Percentiles rank a stretch among this genome's conserved stretches.
Conservation (phyloP, 768 basidiomycete genomes). For the Boletellus ananas region DNA sequence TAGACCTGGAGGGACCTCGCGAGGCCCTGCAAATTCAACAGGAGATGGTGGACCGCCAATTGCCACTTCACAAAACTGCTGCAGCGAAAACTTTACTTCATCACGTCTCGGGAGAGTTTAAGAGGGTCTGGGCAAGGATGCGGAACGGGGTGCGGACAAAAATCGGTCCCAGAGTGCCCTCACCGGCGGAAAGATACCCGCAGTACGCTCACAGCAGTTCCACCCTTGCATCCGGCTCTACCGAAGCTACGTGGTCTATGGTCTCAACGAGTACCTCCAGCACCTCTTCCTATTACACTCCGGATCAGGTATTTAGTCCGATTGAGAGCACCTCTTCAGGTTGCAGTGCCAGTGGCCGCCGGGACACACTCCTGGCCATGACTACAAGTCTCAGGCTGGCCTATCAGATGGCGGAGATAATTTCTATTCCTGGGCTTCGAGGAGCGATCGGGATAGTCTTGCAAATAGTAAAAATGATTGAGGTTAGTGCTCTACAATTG, state of each 20-base stretch:
- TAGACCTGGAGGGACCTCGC: background rate
- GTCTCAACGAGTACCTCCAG: background rate
- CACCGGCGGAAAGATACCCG: no score
- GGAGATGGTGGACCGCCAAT: slow-evolving; percentile 15
- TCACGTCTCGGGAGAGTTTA: slow-evolving; percentile 8
- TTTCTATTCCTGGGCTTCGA: background rate
- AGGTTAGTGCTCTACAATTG: slow-evolving; percentile 1
- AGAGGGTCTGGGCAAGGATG: slow-evolving; percentile 4
- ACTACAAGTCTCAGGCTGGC: slow-evolving; percentile 7
- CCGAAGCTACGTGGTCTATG: background rate
- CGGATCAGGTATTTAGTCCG: background rate
- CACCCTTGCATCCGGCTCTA: background rate
- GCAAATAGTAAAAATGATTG: slow-evolving; percentile 3
- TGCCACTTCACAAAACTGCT: slow-evolving; percentile 8
- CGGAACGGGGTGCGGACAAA: background rate
- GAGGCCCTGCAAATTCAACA: slow-evolving; percentile 9
- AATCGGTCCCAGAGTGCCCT: background rate
- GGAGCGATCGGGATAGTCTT: slow-evolving; percentile 9
- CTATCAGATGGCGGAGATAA: slow-evolving; percentile 8
- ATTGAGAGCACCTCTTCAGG: background rate
- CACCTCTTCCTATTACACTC: background rate
- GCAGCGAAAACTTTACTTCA: slow-evolving; percentile 15
- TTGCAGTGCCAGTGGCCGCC: slow-evolving; percentile 1
- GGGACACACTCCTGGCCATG: background rate
- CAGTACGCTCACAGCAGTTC: background rate